A percentile compares a stretch with the other conserved stretches of the same genome.
phyloP scores from a whole-genome alignment of 768 basidiomycete genomes.

The Panellus pusillus region DNA sequence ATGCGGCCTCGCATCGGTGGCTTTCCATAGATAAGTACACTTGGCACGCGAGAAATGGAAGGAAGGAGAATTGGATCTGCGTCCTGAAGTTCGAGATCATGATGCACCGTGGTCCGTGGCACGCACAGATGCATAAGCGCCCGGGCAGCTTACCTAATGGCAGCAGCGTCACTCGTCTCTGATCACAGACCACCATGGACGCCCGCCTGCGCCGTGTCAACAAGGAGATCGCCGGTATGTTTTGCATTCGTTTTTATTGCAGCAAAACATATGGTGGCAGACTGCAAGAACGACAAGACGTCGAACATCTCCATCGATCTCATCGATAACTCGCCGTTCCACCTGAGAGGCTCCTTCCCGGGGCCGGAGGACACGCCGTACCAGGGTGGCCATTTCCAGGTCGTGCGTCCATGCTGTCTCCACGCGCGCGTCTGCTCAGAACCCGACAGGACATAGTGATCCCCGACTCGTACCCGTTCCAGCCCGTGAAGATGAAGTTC shows the following conservation, averaged over 20 bases:
- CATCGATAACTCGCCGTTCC: constrained; percentile 87
- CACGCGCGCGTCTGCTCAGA: constrained; percentile 1
- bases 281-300: constrained; percentile 94
- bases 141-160: too few relatives aligned
- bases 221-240: constrained; percentile 93
- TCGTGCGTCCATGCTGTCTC: constrained; percentile 54
- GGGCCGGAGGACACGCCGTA: constrained; percentile 97
- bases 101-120: too few relatives aligned
- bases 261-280: constrained; percentile 40
- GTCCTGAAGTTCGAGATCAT: too few relatives aligned
- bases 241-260: too few relatives aligned
- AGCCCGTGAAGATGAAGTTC: constrained; percentile 98
- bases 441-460: constrained; percentile 73
- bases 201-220: constrained; percentile 87
- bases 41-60: too few relatives aligned
- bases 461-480: constrained; percentile 88
- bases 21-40: too few relatives aligned
- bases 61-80: too few relatives aligned
- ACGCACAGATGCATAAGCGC: too few relatives aligned
- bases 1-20: too few relatives aligned
- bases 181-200: constrained; percentile 47
- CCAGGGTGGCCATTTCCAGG: constrained; percentile 86
- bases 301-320: constrained; percentile 86
- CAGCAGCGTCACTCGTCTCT: too few relatives aligned
- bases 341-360: constrained; percentile 87